Percentiles rank a stretch among this genome's conserved stretches.
These are phyloP conservation scores for Trichoderma arundinaceum DNA, from an alignment of 2,329 filamentous ascomycete species.

Conservation along the genomic window DNA sequence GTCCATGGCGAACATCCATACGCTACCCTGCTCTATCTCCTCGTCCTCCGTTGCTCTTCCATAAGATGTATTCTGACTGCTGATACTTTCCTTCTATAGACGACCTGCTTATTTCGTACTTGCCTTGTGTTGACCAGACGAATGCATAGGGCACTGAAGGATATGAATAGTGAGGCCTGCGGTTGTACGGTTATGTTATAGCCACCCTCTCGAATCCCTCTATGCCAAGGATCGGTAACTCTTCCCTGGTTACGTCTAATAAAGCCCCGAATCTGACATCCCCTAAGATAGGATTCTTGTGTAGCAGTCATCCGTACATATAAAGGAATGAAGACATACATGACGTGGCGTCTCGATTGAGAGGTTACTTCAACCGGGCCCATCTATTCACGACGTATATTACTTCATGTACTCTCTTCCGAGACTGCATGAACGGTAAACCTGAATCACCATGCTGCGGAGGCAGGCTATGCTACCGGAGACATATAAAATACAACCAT, in stretches of 20 bases:
- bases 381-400: not conserved
- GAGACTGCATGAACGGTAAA: not conserved
- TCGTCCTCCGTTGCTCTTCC: not conserved
- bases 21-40: not conserved
- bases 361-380: not conserved
- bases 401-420: not conserved
- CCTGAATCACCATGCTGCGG: not conserved
- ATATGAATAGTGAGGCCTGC: too few species aligned
- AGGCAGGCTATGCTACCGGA: not conserved
- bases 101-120: not conserved
- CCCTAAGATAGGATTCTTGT: conserved; percentile 2
- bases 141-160: not conserved
- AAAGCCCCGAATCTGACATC: conserved; percentile 1
- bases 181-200: not conserved
- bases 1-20: not conserved
- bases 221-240: not conserved
- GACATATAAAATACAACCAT: not conserved
- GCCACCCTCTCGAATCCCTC: not conserved
- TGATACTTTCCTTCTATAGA: not conserved
- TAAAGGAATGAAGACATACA: not conserved
- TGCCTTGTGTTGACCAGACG: too few species aligned
- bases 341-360: not conserved
- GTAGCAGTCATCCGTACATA: not conserved
- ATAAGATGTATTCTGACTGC: not conserved
- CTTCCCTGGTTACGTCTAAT: not conserved